These are phyloP conservation scores for Conringia planisiliqua DNA, from an alignment of 345 rosid species.

Conservation along the genomic window DNA sequence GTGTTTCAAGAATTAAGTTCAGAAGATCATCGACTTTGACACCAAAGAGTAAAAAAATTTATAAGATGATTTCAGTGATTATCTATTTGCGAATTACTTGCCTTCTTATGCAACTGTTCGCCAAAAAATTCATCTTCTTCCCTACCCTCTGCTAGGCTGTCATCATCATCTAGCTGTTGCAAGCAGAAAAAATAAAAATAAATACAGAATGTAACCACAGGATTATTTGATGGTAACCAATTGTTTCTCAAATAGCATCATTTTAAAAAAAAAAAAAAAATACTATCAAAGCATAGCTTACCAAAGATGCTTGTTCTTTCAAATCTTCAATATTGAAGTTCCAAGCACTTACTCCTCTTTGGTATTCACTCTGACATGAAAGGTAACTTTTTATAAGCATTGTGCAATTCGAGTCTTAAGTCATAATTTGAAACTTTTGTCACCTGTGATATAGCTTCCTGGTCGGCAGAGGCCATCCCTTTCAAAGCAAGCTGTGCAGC, in stretches of 20 bases:
- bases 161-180: constrained; percentile 76
- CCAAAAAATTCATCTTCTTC: constrained; percentile 58
- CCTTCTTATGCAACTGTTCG: constrained; percentile 26
- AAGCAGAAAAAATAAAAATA: neutral
- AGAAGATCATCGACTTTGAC: too few relatives aligned
- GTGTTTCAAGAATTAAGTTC: neutral
- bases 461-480: constrained; percentile 93
- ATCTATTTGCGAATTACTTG: too few relatives aligned
- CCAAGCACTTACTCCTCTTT: constrained; percentile 99
- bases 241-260: neutral
- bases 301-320: constrained; percentile 92
- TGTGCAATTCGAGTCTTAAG: neutral
- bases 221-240: constrained; percentile 5
- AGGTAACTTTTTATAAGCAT: neutral
- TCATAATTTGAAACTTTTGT: constrained; percentile 1
- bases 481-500: constrained; percentile 92
- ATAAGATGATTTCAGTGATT: too few relatives aligned
- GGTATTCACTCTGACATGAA: constrained; percentile 77
- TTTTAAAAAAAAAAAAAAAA: neutral
- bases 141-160: constrained; percentile 39
- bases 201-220: neutral
- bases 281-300: constrained; percentile 36
- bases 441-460: constrained; percentile 96
- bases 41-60: too few relatives aligned
- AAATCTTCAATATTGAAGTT: constrained; percentile 90